Conservation (phyloP, 768 basidiomycete genomes). For the Boletus subparvulus region DNA sequence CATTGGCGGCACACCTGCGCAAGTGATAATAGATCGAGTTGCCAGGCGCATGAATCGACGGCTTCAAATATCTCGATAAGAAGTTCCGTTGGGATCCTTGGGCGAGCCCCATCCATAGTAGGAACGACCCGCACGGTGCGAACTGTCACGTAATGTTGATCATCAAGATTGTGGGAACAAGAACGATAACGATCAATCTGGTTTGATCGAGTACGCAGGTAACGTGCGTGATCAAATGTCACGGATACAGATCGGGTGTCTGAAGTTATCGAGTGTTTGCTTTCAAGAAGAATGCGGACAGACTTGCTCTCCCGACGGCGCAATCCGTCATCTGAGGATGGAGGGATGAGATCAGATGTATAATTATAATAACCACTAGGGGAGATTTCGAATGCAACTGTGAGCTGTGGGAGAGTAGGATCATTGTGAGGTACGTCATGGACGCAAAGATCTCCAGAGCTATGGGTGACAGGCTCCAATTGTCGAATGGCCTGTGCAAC, state of each 20-base stretch:
- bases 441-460: not conserved
- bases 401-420: not conserved
- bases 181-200: too few species aligned
- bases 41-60: not conserved
- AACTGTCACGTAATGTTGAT: too few species aligned
- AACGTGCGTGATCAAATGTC: too few species aligned
- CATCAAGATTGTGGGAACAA: too few species aligned
- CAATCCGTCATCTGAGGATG: not conserved
- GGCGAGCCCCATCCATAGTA: not conserved
- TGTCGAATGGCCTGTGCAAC: not conserved
- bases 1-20: conserved; percentile 10
- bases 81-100: not conserved
- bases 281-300: too few species aligned
- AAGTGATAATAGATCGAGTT: conserved; percentile 2
- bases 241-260: too few species aligned
- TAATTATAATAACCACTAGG: too few species aligned
- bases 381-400: not conserved
- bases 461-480: not conserved
- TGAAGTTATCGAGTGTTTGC: too few species aligned
- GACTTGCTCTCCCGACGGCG: too few species aligned
- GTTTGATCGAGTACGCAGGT: too few species aligned
- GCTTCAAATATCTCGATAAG: not conserved
- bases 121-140: not conserved
- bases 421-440: not conserved
- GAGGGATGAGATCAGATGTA: not conserved